Evolutionary conservation across 345 rosid genomes (phyloP).

Genomic region (Salix viminalis): DNA sequence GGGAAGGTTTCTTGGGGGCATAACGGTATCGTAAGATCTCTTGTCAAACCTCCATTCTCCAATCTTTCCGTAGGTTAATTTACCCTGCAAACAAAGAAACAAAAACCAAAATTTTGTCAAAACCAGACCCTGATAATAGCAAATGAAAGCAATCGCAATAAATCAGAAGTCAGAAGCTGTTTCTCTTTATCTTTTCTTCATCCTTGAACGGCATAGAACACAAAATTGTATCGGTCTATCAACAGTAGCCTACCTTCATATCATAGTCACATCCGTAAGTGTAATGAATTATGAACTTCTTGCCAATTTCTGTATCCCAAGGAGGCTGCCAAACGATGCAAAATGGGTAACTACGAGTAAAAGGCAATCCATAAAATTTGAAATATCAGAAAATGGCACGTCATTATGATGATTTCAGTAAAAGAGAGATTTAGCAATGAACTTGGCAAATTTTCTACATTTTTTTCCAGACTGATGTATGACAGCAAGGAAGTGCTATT

Average conservation of each 20-base stretch:
- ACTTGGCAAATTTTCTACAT: neutral
- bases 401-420: neutral
- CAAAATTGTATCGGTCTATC: neutral
- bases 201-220: neutral
- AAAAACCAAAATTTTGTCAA: neutral
- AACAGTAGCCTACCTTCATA: constrained; percentile 58
- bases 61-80: constrained; percentile 75
- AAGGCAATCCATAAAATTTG: constrained; percentile 4
- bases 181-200: constrained; percentile 1
- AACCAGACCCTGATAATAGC: neutral
- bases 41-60: constrained; percentile 99
- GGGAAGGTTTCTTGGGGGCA: constrained; percentile 83
- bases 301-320: constrained; percentile 86
- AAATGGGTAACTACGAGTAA: constrained; percentile 17
- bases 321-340: constrained; percentile 71
- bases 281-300: constrained; percentile 87
- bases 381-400: neutral
- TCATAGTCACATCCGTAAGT: constrained; percentile 94
- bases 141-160: neutral
- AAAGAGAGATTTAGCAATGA: neutral
- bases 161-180: constrained; percentile 8
- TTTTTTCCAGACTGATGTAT: neutral
- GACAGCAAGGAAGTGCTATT: neutral
- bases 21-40: constrained; percentile 54
- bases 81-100: constrained; percentile 48